These are phyloP conservation scores for Trichosanthes truncata DNA, from an alignment of 306 rosid genomes.

Conservation along the genomic window DNA sequence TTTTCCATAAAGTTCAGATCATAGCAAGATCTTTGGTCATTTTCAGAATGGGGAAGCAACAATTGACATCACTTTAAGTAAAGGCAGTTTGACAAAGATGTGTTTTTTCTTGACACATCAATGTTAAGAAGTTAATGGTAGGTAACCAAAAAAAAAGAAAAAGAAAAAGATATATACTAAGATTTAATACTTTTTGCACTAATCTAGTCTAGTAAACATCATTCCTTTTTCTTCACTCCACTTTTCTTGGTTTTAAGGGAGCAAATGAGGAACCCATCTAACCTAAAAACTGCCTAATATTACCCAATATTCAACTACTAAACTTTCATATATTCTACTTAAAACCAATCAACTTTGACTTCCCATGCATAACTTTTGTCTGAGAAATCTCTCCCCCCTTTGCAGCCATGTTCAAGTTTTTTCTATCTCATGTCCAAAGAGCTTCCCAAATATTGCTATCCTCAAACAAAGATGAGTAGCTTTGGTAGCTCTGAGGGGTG, in stretches of 20 bases:
- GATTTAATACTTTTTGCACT: not conserved
- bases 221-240: constrained; percentile 1
- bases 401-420: not conserved
- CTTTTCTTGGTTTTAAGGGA: constrained; percentile 6
- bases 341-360: constrained; percentile 7
- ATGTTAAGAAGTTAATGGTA: constrained; percentile 6
- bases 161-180: not conserved
- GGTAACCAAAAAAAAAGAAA: not conserved
- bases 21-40: not conserved
- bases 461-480: not conserved
- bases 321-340: not conserved
- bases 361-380: not conserved
- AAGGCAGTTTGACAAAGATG: not conserved
- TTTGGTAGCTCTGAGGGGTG: not conserved
- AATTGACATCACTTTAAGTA: not conserved
- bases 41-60: not conserved
- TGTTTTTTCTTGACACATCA: not conserved
- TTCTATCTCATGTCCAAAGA: constrained; percentile 8
- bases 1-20: not conserved
- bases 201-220: constrained; percentile 1
- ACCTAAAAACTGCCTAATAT: not conserved
- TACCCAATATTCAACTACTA: constrained; percentile 1
- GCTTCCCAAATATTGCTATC: constrained; percentile 8
- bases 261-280: constrained; percentile 1
- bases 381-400: not conserved